Conservation (phyloP, 2,329 filamentous ascomycete genomes). For the Colletotrichum incanum region DNA sequence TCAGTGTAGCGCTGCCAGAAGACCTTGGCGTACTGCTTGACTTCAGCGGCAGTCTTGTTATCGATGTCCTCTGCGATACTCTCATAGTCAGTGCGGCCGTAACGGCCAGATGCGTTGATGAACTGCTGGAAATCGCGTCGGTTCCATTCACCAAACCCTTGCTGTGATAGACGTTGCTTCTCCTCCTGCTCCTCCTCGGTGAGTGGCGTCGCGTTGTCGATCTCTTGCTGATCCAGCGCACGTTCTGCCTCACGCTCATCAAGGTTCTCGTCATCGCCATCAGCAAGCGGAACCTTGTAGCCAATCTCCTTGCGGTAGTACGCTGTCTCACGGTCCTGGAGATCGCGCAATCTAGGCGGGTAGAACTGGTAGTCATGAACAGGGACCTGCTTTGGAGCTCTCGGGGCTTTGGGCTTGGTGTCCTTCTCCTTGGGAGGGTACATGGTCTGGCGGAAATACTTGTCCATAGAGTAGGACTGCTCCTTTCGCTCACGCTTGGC, state of each 20-base stretch:
- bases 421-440: conserved; percentile 86
- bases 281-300: conserved; percentile 91
- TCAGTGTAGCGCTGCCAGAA: conserved; percentile 98
- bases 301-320: conserved; percentile 96
- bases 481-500: conserved; percentile 98
- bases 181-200: conserved; percentile 92
- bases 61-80: conserved; percentile 92
- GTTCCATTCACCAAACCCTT: conserved; percentile 97
- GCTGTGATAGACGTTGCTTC: conserved; percentile 84
- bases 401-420: conserved; percentile 94
- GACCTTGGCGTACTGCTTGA: conserved; percentile 92
- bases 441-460: conserved; percentile 95
- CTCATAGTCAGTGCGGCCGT: conserved; percentile 88
- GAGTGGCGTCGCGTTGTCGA: conserved; percentile 90
- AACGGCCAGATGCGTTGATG: conserved; percentile 94
- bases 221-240: conserved; percentile 89
- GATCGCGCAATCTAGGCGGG: conserved; percentile 83
- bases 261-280: conserved; percentile 89
- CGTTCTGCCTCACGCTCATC: conserved; percentile 90
- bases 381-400: conserved; percentile 91
- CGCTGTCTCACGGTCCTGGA: conserved; percentile 97
- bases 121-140: conserved; percentile 98
- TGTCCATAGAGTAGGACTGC: conserved; percentile 98
- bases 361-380: conserved; percentile 99
- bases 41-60: conserved; percentile 87